phyloP scores from a whole-genome alignment of 1,284 basidiomycete genomes.

The Abortiporus biennis region DNA sequence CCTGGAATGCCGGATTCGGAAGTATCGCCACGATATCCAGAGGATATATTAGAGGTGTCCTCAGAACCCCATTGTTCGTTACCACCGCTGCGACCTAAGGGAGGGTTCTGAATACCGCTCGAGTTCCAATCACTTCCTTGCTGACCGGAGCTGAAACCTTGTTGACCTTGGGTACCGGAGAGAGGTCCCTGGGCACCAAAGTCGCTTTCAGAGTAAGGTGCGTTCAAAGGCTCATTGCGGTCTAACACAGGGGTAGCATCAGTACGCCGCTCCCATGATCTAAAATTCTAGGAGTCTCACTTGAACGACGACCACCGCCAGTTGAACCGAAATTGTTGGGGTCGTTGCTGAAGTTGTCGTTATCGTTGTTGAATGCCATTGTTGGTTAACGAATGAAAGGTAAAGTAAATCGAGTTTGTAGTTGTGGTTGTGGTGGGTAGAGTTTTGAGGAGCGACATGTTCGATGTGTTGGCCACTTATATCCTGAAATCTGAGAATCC shows the following conservation, averaged over 20 bases:
- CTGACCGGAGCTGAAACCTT: conserved; percentile 1
- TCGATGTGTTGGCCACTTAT: too few relatives aligned
- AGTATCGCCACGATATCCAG: conserved; percentile 1
- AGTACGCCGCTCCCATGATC: conserved; percentile 11
- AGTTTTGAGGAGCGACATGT: too few relatives aligned
- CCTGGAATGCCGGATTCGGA: background rate
- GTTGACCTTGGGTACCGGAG: background rate
- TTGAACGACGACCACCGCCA: conserved; percentile 1
- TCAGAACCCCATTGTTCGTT: background rate
- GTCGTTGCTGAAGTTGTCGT: conserved; percentile 8
- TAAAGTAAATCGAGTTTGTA: too few relatives aligned
- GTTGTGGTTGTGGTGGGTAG: too few relatives aligned
- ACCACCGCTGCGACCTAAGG: background rate
- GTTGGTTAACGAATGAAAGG: too few relatives aligned
- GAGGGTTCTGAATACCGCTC: background rate
- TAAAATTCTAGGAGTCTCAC: conserved; percentile 2
- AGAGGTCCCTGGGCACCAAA: background rate
- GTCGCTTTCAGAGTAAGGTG: background rate
- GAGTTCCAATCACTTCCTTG: background rate
- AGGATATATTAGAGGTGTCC: background rate
- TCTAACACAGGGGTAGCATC: conserved; percentile 17
- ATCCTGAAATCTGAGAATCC: too few relatives aligned
- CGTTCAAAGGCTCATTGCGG: background rate
- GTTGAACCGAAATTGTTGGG: conserved; percentile 4
- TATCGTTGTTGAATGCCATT: too few relatives aligned